Evolutionary conservation across 345 rosid species (phyloP).

Genomic region (Eucalyptus globulus): DNA sequence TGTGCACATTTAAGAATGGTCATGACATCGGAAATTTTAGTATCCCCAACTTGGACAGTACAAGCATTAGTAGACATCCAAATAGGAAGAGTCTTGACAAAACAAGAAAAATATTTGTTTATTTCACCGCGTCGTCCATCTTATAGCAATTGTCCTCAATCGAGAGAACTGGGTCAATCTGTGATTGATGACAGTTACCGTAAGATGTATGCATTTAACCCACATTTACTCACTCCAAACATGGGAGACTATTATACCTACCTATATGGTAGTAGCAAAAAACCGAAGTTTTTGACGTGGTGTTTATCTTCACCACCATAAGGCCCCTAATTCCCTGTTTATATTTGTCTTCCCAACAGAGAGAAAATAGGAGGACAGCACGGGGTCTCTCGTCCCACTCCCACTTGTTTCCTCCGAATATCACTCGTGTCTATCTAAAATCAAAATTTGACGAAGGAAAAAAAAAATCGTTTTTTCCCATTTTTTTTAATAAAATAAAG

Average conservation of each 20-base stretch:
- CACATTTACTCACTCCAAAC: no score
- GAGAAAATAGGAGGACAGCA: rapidly evolving
- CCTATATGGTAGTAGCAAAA: rapidly evolving
- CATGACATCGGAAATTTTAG: neutral
- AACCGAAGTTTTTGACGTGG: no score
- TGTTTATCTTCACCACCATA: no score
- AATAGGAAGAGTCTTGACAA: neutral
- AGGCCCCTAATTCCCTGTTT: no score
- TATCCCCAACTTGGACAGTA: neutral
- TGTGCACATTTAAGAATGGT: rapidly evolving
- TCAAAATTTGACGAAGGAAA: neutral
- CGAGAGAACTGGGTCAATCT: no score
- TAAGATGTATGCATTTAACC: no score
- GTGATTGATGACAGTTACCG: no score
- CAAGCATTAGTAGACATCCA: neutral
- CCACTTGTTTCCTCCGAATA: no score
- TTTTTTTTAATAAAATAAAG: neutral
- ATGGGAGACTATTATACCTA: rapidly evolving
- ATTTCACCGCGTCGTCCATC: neutral
- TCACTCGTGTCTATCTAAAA: neutral
- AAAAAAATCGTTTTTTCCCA: neutral
- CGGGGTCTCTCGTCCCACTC: no score
- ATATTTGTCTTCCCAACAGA: no score
- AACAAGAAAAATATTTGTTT: neutral
- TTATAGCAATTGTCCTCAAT: no score